Base-by-base conservation (phyloP, 495 filamentous ascomycete species). In the Evansstolkia leycettana region DNA sequence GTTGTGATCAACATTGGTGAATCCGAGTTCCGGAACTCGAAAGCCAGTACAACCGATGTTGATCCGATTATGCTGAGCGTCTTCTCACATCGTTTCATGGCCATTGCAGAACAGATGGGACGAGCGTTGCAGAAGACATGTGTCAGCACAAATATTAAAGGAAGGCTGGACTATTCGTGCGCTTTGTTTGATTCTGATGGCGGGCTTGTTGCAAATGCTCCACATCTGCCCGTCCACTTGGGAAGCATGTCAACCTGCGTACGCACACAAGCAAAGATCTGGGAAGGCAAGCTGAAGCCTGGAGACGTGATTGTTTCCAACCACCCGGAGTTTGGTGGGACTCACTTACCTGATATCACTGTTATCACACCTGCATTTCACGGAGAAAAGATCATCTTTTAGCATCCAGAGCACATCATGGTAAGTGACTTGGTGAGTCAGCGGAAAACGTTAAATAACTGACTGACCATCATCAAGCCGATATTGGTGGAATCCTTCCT, bases 231-330 rank as follows among this genome's bases (percentile, higher is more conserved):
- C 0, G 84, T 95, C n/a, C 88, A 95, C 51, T 60, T 95, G 4
- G 80, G 88, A 43, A 72, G 73, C 42, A 95, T 98, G 90, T 88
- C 80, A 2, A 92, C 84, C 6, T 93, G 85, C 39, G 80, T 95
- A 9, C 69, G 73, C 26, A 82, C 78, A 7, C 88, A 95, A 57
- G 82, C 83, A 2, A 70, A 80, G 39, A 40, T 23, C 25, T 94
- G 88, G 88, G 67, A 75, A 43, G 84, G 82, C 11, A 89, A 82
- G 42, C 63, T 98, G 18, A 80, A 84, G 37, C 80, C 74, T 15
- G 89, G 90, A 33, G 89, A 98, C 59, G 90, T 95, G 1, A 70
- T 98, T 37, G 84, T 95, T 8, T 82, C 84, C 9, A 98, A 98
- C 46, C 90, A 95, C 45, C 89, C 89, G 0, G 86, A 86, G 39